These are phyloP conservation scores for Vanrija sp. DNA, from an alignment of 1,284 basidiomycete species.

Conservation along the genomic window DNA sequence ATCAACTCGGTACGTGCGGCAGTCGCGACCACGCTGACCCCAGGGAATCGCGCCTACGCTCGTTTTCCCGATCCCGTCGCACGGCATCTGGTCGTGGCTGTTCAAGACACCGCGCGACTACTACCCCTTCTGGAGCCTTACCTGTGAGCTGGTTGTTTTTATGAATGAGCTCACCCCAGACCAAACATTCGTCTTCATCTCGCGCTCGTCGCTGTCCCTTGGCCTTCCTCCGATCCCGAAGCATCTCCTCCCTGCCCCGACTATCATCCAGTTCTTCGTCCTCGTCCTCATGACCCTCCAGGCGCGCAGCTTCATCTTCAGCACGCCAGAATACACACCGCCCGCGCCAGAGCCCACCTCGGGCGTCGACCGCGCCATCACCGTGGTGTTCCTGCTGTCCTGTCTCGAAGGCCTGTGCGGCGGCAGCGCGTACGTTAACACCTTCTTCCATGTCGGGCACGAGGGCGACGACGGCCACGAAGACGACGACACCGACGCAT, in stretches of 20 bases:
- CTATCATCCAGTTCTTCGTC: constrained; percentile 56
- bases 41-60: constrained; percentile 86
- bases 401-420: constrained; percentile 83
- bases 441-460: constrained; percentile 78
- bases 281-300: constrained; percentile 58
- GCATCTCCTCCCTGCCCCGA: constrained; percentile 58
- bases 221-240: constrained; percentile 78
- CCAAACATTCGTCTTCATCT: constrained; percentile 92
- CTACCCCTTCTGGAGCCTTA: constrained; percentile 75
- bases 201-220: constrained; percentile 84
- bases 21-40: neutral
- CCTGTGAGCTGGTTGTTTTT: constrained; percentile 22
- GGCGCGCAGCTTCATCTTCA: constrained; percentile 41
- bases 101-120: constrained; percentile 87
- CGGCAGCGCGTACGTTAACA: constrained; percentile 88
- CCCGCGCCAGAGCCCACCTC: constrained; percentile 7
- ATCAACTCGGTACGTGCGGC: constrained; percentile 71
- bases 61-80: constrained; percentile 76
- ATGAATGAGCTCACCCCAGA: constrained; percentile 39
- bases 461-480: constrained; percentile 50
- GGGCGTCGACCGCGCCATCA: constrained; percentile 55
- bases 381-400: constrained; percentile 70
- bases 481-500: constrained; percentile 53
- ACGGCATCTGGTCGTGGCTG: constrained; percentile 64
- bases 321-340: constrained; percentile 34